Conservation (phyloP, 345 rosid genomes). For the Aquilaria yunnanensis region DNA sequence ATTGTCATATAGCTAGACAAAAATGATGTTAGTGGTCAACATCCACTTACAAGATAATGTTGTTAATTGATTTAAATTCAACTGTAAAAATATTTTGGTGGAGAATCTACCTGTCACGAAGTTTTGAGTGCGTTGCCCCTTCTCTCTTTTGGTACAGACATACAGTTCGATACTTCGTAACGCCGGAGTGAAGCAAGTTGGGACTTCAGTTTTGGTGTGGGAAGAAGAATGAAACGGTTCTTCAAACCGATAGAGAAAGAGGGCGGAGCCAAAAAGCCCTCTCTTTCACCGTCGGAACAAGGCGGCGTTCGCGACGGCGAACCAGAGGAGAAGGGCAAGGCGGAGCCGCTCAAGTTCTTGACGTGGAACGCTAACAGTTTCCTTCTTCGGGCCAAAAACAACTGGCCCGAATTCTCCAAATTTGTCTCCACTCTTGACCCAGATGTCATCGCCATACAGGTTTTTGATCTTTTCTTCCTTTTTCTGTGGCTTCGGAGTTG, state of each 20-base stretch:
- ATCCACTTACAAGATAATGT: too few species aligned
- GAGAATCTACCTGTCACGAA: too few species aligned
- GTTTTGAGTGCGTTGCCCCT: too few species aligned
- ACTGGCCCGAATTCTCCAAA: conserved; percentile 76
- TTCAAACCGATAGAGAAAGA: conserved; percentile 89
- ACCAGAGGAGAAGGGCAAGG: conserved; percentile 19
- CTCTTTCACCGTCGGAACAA: conserved; percentile 31
- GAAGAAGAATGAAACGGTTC: conserved; percentile 67
- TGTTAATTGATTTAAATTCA: too few species aligned
- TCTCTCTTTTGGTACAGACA: too few species aligned
- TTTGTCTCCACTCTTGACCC: conserved; percentile 66
- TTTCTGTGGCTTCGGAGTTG: background rate
- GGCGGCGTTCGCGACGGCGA: conserved; percentile 12
- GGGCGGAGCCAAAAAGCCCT: conserved; percentile 67
- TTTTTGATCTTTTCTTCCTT: conserved; percentile 2
- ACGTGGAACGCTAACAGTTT: conserved; percentile 98
- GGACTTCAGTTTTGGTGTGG: too few species aligned
- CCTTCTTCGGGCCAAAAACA: conserved; percentile 83
- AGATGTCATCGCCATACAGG: conserved; percentile 88
- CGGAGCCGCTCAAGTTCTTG: conserved; percentile 69
- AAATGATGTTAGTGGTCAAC: too few species aligned
- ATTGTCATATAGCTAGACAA: too few species aligned
- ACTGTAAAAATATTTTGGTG: too few species aligned
- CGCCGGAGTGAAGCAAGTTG: too few species aligned
- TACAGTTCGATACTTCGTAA: too few species aligned